Base-by-base conservation (phyloP, 768 basidiomycete genomes). In the Mycena galericulata region DNA sequence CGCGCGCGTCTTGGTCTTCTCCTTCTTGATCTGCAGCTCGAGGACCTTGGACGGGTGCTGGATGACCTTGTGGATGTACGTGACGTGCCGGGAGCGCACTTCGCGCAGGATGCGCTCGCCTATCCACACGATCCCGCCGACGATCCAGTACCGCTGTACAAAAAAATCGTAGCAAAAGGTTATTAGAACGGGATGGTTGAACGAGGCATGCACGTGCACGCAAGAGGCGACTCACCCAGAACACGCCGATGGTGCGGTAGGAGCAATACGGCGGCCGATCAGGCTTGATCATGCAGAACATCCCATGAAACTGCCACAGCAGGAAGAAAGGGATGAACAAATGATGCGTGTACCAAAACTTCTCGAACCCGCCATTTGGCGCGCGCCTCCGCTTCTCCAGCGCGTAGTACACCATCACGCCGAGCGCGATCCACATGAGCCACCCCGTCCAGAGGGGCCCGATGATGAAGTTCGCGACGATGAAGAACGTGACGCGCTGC, bases 241-340 rank as follows among this genome's bases (percentile, higher is more conserved):
- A 98, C 71, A 97, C 95, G 71, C 96, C 97, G 70, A 97, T 91
- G 46, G 82, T 88, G 76, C 91, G 92, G 79, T 79, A 92, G 3
- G 93, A 94, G 81, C 97, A 99, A 80, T 85, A 96, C 0, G 95
- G 95, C 2, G 92, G 86, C 58, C 93, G 84, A 79, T 98, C 95
- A 34, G 96, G 94, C 80, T 93, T 83, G 83, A 97, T 95, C 94
- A 96, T 95, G 82, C 95, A 96, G 89, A 95, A 97, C 93, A 97
- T 92, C 59, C 96, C 96, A 76, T 97, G 96, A 36, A 97, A 83
- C 79, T 98, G 97, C 97, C 97, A 98, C 77, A 85, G 83, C 78
- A 95, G 87, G 86, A 98, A 98, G 88, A 97, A 97, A 65, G 94
- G 77, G 75, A 97, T 88, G 84, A 96, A 97, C 70, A 97, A 85